These are phyloP conservation scores for Barbarea vulgaris DNA, from an alignment of 345 rosid species.

Conservation along the genomic window DNA sequence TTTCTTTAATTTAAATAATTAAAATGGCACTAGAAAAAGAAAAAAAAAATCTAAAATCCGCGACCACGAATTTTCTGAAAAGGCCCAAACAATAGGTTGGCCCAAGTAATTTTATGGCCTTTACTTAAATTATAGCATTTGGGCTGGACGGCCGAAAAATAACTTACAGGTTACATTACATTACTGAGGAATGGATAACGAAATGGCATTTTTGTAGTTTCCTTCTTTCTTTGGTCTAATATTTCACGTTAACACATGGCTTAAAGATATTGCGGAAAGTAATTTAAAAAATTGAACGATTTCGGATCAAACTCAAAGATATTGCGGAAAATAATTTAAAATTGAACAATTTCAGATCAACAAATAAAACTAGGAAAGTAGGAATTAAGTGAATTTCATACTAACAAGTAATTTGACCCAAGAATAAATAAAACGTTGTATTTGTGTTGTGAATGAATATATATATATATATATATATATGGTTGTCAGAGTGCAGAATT, in stretches of 20 bases:
- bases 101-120: background rate
- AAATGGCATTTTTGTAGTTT: background rate
- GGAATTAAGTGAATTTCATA: background rate
- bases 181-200: background rate
- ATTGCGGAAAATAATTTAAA: background rate
- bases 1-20: background rate
- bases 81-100: background rate
- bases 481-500: background rate
- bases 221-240: background rate
- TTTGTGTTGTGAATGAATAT: background rate
- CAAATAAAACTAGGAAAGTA: background rate
- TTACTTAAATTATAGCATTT: background rate
- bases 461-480: too few relatives aligned
- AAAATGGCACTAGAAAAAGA: background rate
- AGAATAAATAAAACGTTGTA: background rate
- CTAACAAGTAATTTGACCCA: background rate
- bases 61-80: background rate
- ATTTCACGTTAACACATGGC: background rate
- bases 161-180: background rate
- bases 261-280: background rate
- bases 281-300: background rate
- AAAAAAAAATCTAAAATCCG: background rate
- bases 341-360: background rate
- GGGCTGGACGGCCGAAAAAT: background rate
- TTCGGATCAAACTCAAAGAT: background rate